Percentiles rank a stretch among this genome's conserved stretches.
phyloP scores from a whole-genome alignment of 441 rosid genomes.

The Breynia disticha region DNA sequence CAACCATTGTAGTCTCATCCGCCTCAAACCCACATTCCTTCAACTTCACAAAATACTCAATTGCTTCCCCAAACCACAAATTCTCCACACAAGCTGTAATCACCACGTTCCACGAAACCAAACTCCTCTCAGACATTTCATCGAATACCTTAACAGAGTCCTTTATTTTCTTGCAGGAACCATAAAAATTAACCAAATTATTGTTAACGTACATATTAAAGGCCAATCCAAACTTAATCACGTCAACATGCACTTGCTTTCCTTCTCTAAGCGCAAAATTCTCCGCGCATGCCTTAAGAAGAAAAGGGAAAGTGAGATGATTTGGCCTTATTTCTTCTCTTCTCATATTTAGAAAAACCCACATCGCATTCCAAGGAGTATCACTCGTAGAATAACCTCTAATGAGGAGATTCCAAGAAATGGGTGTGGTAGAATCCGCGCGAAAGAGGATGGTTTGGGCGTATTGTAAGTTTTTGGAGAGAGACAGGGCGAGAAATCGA shows the following conservation, averaged over 20 bases:
- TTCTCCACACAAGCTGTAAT: constrained; percentile 52
- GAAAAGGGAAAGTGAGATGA: constrained; percentile 58
- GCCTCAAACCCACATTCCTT: constrained; percentile 32
- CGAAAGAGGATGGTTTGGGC: constrained; percentile 36
- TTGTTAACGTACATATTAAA: constrained; percentile 52
- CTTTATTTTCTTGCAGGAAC: constrained; percentile 42
- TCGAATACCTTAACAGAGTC: constrained; percentile 55
- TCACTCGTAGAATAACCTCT: constrained; percentile 50
- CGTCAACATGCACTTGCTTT: constrained; percentile 50
- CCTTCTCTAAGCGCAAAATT: constrained; percentile 41
- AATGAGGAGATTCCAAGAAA: constrained; percentile 54
- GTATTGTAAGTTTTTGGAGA: constrained; percentile 26
- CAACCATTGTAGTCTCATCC: constrained; percentile 69
- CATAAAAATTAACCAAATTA: constrained; percentile 51
- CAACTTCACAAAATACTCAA: constrained; percentile 46
- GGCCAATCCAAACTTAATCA: constrained; percentile 47
- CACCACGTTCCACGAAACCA: constrained; percentile 74
- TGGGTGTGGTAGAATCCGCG: constrained; percentile 28
- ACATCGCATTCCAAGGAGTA: constrained; percentile 41
- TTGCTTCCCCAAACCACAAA: constrained; percentile 27
- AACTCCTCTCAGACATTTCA: constrained; percentile 46
- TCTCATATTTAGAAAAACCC: constrained; percentile 49
- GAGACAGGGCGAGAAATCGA: constrained; percentile 38
- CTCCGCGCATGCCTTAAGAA: constrained; percentile 49
- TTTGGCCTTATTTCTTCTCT: constrained; percentile 40